phyloP scores from a whole-genome alignment of 345 rosid species.

The Aegle marmelos region DNA sequence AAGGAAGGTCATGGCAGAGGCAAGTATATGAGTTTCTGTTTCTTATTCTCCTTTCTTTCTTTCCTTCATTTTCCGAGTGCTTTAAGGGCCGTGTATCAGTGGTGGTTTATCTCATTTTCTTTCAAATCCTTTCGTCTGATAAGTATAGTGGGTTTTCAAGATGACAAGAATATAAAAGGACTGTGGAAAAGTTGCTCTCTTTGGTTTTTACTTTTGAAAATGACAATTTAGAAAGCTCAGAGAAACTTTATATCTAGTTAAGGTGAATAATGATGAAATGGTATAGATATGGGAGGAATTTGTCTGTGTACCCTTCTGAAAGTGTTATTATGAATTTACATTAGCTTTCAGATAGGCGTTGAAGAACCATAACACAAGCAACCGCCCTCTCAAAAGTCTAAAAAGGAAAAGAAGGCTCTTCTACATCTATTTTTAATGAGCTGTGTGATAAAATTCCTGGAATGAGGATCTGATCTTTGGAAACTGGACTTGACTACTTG shows the following conservation, averaged over 20 bases:
- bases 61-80: neutral
- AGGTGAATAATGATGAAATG: neutral
- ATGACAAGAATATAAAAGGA: neutral
- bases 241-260: neutral
- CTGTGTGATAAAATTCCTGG: neutral
- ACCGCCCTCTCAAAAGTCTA: neutral
- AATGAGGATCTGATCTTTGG: neutral
- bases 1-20: conserved; percentile 77
- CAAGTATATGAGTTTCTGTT: conserved; percentile 28
- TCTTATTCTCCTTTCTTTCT: neutral
- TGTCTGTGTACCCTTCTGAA: neutral
- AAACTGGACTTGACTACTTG: too few species aligned
- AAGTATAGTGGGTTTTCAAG: neutral
- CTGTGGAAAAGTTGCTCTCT: neutral
- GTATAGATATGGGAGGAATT: neutral
- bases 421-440: neutral
- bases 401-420: neutral
- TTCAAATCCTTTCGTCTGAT: neutral
- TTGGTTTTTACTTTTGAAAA: neutral
- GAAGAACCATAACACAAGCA: neutral
- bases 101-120: neutral
- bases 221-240: neutral
- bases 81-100: neutral
- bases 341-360: neutral
- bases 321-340: neutral